Conservation (phyloP, 2,329 filamentous ascomycete species). For the Talaromyces sp. region DNA sequence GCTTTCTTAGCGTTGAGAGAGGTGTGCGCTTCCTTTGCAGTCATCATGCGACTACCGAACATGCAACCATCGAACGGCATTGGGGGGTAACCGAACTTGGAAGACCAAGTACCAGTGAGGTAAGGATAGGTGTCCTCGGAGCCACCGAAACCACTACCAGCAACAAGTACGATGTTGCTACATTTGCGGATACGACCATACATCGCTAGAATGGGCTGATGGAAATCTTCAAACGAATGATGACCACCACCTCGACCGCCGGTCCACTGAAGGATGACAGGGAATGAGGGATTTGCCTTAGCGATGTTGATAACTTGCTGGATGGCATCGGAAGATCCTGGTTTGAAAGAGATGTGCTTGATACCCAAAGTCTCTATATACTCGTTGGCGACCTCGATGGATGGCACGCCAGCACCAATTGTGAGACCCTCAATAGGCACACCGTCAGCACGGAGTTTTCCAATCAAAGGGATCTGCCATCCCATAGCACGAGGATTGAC, state of each 20-base stretch:
- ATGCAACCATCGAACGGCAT: slow-evolving; percentile 94
- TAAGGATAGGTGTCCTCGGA: slow-evolving; percentile 89
- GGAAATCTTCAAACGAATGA: slow-evolving; percentile 94
- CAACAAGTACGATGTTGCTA: slow-evolving; percentile 81
- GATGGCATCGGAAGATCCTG: slow-evolving; percentile 81
- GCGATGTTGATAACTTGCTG: slow-evolving; percentile 88
- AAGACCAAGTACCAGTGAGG: slow-evolving; percentile 83
- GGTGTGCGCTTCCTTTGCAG: slow-evolving; percentile 85
- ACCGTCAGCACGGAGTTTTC: slow-evolving; percentile 73
- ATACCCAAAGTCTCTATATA: slow-evolving; percentile 90
- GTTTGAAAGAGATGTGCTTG: slow-evolving; percentile 93
- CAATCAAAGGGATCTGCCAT: slow-evolving; percentile 86
- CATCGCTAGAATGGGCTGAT: slow-evolving; percentile 85
- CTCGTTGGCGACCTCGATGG: slow-evolving; percentile 85
- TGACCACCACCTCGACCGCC: slow-evolving; percentile 90
- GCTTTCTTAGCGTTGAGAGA: slow-evolving; percentile 83
- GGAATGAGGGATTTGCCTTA: slow-evolving; percentile 88
- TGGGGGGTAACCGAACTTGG: slow-evolving; percentile 75
- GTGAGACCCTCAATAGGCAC: slow-evolving; percentile 88
- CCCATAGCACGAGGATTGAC: slow-evolving; percentile 83
- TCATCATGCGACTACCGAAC: slow-evolving; percentile 92
- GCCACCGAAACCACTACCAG: slow-evolving; percentile 86
- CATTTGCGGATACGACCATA: slow-evolving; percentile 81
- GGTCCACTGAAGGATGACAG: slow-evolving; percentile 92
- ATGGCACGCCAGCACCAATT: slow-evolving; percentile 89